Base-by-base conservation (phyloP, 805 yeast species). In the Candida berthetii region DNA sequence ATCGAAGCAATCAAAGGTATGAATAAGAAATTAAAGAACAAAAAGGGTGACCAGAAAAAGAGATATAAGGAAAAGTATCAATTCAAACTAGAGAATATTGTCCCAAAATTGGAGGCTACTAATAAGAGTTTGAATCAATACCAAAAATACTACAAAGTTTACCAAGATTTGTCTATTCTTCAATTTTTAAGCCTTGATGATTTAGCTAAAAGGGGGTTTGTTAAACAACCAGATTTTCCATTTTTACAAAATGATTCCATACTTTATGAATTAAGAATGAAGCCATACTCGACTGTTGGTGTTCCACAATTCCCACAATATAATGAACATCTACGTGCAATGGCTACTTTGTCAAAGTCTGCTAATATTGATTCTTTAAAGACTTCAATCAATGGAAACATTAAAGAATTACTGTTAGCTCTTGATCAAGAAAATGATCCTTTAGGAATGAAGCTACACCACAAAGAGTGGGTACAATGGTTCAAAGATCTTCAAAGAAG, bases 251-350 rank as follows among this genome's bases (percentile, higher is more conserved):
- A 57, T 19, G 48, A 57, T 20, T 54, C 59, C 38, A 37, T 55
- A 31, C 55, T 74, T 15, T 80, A 72, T 54, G 62, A 71, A 9
- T 63, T 88, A 36, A 74, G 95, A 49, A 72, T 87, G 74, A 88
- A 87, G 57, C 80, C 93, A 4, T 86, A 84, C 65, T 75, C 82
- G 18, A 74, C 88, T 0, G 82, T 89, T 17, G 96, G 95, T 1
- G 78, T 79, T 10, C 96, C 96, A 1, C 72, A 69, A 24, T 52
- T 77, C 34, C 89, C 91, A 3, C 55, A 67, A 0, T 80, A 62
- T 49, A 60, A 53, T 19, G 32, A 24, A 18, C 31, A 13, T 51
- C 42, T 38, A 19, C 50, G 1, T 35, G 48, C 2, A 57, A 62
- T 39, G 48, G 49, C 24, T 44, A 45, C 18, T 53, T 58, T 4